These are phyloP conservation scores for Cicer yamashitae DNA, from an alignment of 306 rosid species.

Conservation along the genomic window DNA sequence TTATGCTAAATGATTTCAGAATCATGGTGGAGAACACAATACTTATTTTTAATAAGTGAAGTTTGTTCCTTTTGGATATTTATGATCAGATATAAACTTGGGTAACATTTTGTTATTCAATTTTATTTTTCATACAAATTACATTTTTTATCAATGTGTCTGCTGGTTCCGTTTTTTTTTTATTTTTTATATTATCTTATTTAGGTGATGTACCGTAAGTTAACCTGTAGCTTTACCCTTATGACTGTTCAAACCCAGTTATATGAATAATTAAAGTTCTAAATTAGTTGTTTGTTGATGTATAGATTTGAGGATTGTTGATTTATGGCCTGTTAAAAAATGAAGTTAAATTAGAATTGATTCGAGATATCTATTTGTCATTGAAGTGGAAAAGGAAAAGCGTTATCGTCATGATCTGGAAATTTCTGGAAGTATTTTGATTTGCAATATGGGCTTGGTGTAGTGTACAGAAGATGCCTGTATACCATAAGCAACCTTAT, in stretches of 20 bases:
- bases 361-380: constrained; percentile 1
- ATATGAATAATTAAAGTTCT: constrained; percentile 2
- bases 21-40: constrained; percentile 20
- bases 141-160: too few relatives aligned
- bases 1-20: constrained; percentile 38
- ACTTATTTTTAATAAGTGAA: constrained; percentile 16
- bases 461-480: constrained; percentile 20
- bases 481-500: constrained; percentile 18
- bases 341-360: constrained; percentile 18
- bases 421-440: constrained; percentile 32
- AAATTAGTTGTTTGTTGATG: not conserved
- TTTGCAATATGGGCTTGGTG: constrained; percentile 29
- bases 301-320: constrained; percentile 5
- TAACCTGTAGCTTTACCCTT: constrained; percentile 5
- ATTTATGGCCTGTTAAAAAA: constrained; percentile 1
- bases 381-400: constrained; percentile 36
- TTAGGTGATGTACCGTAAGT: constrained; percentile 1
- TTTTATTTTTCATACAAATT: not conserved
- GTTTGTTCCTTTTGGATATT: constrained; percentile 17
- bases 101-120: constrained; percentile 11
- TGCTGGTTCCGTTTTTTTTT: too few relatives aligned
- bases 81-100: constrained; percentile 26
- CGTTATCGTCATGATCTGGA: constrained; percentile 26
- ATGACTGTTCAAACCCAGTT: constrained; percentile 2
- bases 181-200: not conserved